These are phyloP conservation scores for Pythium guiyangense DNA, from an alignment of 352 stramenopile genomes.

Conservation along the genomic window DNA sequence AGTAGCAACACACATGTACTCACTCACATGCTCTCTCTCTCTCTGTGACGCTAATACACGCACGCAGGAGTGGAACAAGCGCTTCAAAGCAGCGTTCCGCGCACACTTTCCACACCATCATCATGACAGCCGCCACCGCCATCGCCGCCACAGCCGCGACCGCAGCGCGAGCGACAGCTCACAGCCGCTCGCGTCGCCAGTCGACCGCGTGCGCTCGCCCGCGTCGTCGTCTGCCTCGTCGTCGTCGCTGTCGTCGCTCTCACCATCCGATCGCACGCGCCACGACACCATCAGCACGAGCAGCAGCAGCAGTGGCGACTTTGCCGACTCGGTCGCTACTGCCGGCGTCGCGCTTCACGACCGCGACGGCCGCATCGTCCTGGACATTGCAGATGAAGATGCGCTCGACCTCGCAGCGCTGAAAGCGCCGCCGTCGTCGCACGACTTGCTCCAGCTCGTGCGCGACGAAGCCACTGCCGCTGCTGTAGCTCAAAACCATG, in stretches of 20 bases:
- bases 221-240: neutral
- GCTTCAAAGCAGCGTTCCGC: conserved; percentile 7
- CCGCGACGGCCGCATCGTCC: conserved; percentile 6
- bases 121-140: neutral
- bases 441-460: conserved; percentile 3
- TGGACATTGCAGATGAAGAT: conserved; percentile 14
- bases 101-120: conserved; percentile 2
- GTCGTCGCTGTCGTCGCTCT: neutral
- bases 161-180: neutral
- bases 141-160: neutral
- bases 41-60: neutral
- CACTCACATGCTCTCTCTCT: neutral
- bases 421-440: conserved; percentile 3
- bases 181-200: neutral
- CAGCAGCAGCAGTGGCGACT: neutral
- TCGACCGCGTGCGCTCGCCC: neutral
- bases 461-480: conserved; percentile 1
- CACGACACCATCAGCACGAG: neutral
- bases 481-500: neutral
- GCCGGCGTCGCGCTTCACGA: conserved; percentile 11
- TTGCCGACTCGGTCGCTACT: conserved; percentile 5
- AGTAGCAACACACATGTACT: neutral
- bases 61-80: conserved; percentile 9
- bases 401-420: conserved; percentile 7
- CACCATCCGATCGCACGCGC: neutral